Conservation (phyloP, 2,329 filamentous ascomycete species). For the Fusarium ramigenum region DNA sequence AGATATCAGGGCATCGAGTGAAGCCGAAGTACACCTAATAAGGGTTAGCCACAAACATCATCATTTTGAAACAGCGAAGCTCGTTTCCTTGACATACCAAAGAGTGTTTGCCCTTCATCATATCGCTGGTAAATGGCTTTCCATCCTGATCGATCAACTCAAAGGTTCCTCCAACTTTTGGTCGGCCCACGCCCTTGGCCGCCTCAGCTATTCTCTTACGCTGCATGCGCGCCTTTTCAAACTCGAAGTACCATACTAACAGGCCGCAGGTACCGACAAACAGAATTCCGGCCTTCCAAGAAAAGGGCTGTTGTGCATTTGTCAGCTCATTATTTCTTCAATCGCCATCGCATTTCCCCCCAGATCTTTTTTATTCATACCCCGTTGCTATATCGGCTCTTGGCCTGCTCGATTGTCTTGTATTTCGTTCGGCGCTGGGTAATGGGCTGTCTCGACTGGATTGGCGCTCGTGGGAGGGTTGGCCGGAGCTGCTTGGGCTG, state of each 20-base stretch:
- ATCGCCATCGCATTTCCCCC: not conserved
- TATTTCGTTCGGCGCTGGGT: conserved; percentile 53
- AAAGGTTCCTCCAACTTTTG: conserved; percentile 92
- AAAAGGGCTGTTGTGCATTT: conserved; percentile 75
- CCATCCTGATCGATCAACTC: conserved; percentile 84
- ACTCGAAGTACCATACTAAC: conserved; percentile 90
- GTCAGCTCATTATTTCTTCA: conserved; percentile 37
- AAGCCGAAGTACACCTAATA: conserved; percentile 94
- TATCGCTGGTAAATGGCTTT: conserved; percentile 76
- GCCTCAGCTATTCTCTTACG: conserved; percentile 89
- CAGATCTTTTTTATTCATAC: conserved; percentile 48
- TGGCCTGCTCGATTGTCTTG: conserved; percentile 68
- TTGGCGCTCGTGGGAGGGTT: conserved; percentile 43
- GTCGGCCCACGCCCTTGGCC: conserved; percentile 89
- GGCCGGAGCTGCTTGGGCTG: conserved; percentile 50
- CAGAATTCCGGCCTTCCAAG: conserved; percentile 86
- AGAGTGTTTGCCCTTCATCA: conserved; percentile 87
- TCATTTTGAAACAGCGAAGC: not conserved
- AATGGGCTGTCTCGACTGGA: conserved; percentile 49
- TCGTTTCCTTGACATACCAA: conserved; percentile 62
- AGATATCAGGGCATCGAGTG: conserved; percentile 98
- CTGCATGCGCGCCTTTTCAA: conserved; percentile 91
- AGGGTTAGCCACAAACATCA: conserved; percentile 13
- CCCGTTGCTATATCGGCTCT: conserved; percentile 66
- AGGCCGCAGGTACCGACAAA: conserved; percentile 82